Conservation (phyloP, 2,329 filamentous ascomycete species). For the Zasmidium angulare region DNA sequence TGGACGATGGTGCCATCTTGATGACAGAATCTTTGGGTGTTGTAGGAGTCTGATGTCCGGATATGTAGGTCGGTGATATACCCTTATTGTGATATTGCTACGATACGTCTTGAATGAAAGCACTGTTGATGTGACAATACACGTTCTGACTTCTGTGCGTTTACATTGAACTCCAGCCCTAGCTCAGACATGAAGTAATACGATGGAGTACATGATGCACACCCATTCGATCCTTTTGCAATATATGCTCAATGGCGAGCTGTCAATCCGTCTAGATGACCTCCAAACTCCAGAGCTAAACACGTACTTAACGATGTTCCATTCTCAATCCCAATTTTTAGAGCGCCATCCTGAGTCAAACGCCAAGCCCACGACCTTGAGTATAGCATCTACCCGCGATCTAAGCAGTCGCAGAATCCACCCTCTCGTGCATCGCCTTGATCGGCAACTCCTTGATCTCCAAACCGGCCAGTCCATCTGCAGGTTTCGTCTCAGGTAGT, state of each 20-base stretch:
- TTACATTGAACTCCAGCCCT: neutral
- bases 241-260: too few species aligned
- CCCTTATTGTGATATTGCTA: neutral
- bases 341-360: too few species aligned
- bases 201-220: neutral
- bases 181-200: too few species aligned
- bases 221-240: too few species aligned
- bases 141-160: neutral
- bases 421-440: constrained; percentile 35
- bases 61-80: neutral
- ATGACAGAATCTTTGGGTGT: neutral
- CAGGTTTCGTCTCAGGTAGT: constrained; percentile 16
- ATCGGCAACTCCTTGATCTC: constrained; percentile 34
- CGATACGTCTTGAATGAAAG: neutral
- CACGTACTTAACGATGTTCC: neutral
- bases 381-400: neutral
- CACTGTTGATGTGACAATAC: neutral
- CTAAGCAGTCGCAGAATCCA: constrained; percentile 24
- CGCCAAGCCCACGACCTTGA: neutral
- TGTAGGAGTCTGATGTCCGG: neutral
- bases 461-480: constrained; percentile 25
- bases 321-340: neutral
- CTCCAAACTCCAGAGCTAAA: neutral
- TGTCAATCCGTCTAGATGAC: neutral
- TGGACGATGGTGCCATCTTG: constrained; percentile 47